A percentile compares a stretch with the other conserved stretches of the same genome.
Evolutionary conservation across 805 yeast species (phyloP).

Genomic region (Teunomyces barrocoloradensis): DNA sequence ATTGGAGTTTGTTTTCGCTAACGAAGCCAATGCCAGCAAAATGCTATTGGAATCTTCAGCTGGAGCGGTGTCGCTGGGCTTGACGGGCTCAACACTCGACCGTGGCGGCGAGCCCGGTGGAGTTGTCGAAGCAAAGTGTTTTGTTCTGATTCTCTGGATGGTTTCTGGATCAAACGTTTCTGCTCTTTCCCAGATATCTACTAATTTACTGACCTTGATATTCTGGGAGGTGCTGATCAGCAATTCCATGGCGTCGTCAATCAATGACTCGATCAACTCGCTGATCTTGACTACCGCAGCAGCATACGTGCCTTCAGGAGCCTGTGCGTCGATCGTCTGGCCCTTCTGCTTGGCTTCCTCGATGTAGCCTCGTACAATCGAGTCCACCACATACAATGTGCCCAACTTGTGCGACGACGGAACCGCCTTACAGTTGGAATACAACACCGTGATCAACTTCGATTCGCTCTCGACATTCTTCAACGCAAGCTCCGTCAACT

Average conservation of each 20-base stretch:
- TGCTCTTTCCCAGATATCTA: slow-evolving; percentile 91
- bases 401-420: slow-evolving; percentile 87
- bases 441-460: slow-evolving; percentile 55
- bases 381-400: slow-evolving; percentile 85
- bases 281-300: slow-evolving; percentile 69
- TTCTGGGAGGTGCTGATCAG: slow-evolving; percentile 50
- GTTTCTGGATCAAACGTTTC: slow-evolving; percentile 65
- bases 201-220: slow-evolving; percentile 76
- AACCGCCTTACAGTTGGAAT: slow-evolving; percentile 66
- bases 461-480: slow-evolving; percentile 60
- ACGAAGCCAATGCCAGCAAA: slow-evolving; percentile 66
- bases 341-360: slow-evolving; percentile 65
- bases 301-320: slow-evolving; percentile 70
- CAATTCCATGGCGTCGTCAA: slow-evolving; percentile 61
- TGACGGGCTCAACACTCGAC: slow-evolving; percentile 21
- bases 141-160: slow-evolving; percentile 54
- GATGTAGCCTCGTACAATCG: slow-evolving; percentile 81
- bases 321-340: slow-evolving; percentile 44
- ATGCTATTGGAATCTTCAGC: slow-evolving; percentile 54
- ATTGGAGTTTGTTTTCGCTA: slow-evolving; percentile 46
- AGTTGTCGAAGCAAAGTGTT: slow-evolving; percentile 62
- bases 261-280: slow-evolving; percentile 58
- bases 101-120: slow-evolving; percentile 65
- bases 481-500: slow-evolving; percentile 74
- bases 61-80: slow-evolving; percentile 13